Evolutionary conservation across 176 grass and related monocot genomes (phyloP), one percentile per base, ranked within the genome.

Genomic region (Rhynchospora tenuis): DNA sequence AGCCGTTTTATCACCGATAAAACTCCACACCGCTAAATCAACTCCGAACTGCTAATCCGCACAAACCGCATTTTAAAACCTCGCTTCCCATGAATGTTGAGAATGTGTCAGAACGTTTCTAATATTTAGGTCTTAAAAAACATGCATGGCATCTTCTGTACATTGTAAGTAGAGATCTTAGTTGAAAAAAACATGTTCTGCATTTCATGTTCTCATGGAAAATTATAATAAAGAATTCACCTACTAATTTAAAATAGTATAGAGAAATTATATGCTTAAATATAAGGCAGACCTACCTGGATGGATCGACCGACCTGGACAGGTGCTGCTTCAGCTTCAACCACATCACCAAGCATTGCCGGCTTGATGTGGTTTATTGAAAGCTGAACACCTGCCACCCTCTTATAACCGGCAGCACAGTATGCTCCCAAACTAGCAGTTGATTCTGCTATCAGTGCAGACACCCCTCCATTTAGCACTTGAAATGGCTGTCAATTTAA

Each of bases 311-410:
- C 94, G 10, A 80, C 52, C 50, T 91, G 94, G 44, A 97, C 15
- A n/a, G 94, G 92, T 12, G 3, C 59, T 2, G 94, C 94, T 83
- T 88, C 51, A 0, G 88, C 88, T 64, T 88, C 80, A 44, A 92
- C 38, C n/a, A 85, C 59, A 26, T 97, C 87, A 73, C 94, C 92
- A 58, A 94, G 92, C 62, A 69, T 78, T 2, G 90, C 94, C 1
- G 90, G 80, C 20, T 81, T 83, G 88, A 97, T 44, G 83, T 97
- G 92, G 85, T 94, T 97, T 82, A 91, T 92, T 56, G 88, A 92
- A 19, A 97, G 92, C 85, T 94, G 90, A 45, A 97, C 92, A 66
- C 94, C 94, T 19, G 90, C 92, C 2, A 89, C 77, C 68, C 89
- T 65, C 50, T 68, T 83, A 83, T 88, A 88, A 10, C 83, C 90